Percentiles rank a stretch among this genome's conserved stretches.
phyloP scores from a whole-genome alignment of 129 eudicot species.

The Pseudognaphalium luteoalbum region DNA sequence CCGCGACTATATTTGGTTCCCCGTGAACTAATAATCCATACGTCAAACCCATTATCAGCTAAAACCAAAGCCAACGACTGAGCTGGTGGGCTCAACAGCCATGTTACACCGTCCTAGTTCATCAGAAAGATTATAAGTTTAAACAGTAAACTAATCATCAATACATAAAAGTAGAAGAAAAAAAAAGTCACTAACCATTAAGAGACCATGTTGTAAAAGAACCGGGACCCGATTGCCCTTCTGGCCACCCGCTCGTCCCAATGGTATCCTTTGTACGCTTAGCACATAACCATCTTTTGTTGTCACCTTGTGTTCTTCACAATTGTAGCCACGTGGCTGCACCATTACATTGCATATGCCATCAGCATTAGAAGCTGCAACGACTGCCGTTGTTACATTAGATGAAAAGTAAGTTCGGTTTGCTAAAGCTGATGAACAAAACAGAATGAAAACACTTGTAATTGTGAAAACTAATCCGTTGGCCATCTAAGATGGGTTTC shows the following conservation, averaged over 20 bases:
- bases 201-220: constrained; percentile 71
- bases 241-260: constrained; percentile 39
- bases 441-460: constrained; percentile 25
- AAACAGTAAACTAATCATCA: neutral
- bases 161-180: neutral
- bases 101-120: constrained; percentile 59
- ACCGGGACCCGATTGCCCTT: constrained; percentile 49
- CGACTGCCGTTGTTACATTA: constrained; percentile 27
- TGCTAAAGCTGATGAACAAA: constrained; percentile 39
- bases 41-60: constrained; percentile 73
- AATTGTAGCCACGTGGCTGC: constrained; percentile 48
- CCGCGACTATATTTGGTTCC: constrained; percentile 71
- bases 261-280: constrained; percentile 65
- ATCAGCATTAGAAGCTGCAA: constrained; percentile 40
- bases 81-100: constrained; percentile 68
- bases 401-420: constrained; percentile 26
- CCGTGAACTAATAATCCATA: constrained; percentile 64
- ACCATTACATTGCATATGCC: constrained; percentile 65
- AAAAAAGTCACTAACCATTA: constrained; percentile 42
- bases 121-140: neutral
- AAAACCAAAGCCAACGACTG: constrained; percentile 62
- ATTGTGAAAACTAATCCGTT: constrained; percentile 22
- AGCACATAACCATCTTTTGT: constrained; percentile 64
- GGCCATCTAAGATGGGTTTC: constrained; percentile 43
- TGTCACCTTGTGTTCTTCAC: constrained; percentile 72